phyloP scores from a whole-genome alignment of 192 early-diverging fungal genomes.

The Rhizoclosmatium sp. region DNA sequence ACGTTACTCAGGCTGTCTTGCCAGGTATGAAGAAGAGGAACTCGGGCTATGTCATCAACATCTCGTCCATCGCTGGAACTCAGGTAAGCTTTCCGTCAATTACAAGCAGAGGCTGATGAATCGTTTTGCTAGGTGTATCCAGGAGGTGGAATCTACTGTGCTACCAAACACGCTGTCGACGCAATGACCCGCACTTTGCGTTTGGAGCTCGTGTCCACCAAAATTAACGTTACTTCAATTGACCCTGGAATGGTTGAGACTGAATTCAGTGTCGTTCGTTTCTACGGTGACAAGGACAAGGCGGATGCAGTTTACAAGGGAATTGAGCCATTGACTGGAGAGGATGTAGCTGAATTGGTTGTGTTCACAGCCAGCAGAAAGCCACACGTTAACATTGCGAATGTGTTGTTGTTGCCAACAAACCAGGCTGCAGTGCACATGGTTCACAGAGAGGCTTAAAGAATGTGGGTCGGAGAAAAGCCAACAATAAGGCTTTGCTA shows the following conservation, averaged over 20 bases:
- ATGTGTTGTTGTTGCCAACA: slow-evolving; percentile 65
- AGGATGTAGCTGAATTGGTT: slow-evolving; percentile 77
- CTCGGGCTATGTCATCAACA: slow-evolving; percentile 84
- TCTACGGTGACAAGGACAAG: slow-evolving; percentile 67
- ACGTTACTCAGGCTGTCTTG: slow-evolving; percentile 79
- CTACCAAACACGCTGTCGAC: slow-evolving; percentile 81
- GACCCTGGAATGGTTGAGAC: slow-evolving; percentile 88
- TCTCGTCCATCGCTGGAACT: slow-evolving; percentile 78
- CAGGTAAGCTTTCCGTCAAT: slow-evolving; percentile 27
- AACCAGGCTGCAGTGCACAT: slow-evolving; percentile 55
- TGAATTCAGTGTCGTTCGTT: slow-evolving; percentile 87
- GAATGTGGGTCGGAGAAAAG: neutral
- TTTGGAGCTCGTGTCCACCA: slow-evolving; percentile 77
- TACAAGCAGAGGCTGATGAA: slow-evolving; percentile 1
- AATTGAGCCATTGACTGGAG: slow-evolving; percentile 67
- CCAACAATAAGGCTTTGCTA: no score
- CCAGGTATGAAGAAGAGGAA: slow-evolving; percentile 76
- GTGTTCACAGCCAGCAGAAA: slow-evolving; percentile 81
- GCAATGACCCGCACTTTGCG: slow-evolving; percentile 80
- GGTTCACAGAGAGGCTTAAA: slow-evolving; percentile 26
- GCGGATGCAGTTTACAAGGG: slow-evolving; percentile 79
- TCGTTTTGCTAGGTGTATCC: slow-evolving; percentile 62
- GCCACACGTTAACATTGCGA: slow-evolving; percentile 78
- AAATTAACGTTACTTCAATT: slow-evolving; percentile 76
- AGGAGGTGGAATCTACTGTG: slow-evolving; percentile 83